These are phyloP conservation scores for Ramularia endophylla DNA, from an alignment of 2,329 filamentous ascomycete genomes.

Conservation along the genomic window DNA sequence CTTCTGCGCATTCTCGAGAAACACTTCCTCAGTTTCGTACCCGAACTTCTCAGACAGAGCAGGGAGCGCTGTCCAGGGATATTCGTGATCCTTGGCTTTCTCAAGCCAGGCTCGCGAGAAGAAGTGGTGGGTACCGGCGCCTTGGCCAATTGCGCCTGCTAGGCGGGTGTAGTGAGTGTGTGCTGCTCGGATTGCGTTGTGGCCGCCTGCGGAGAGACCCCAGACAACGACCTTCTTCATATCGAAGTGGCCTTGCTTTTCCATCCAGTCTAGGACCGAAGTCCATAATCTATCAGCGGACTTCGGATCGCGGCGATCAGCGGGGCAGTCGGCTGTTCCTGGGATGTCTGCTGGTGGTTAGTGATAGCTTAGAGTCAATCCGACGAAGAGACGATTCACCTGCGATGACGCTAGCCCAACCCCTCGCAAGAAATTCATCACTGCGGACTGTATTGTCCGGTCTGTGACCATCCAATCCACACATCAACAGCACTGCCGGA, in stretches of 20 bases:
- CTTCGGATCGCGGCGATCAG: slow-evolving; percentile 54
- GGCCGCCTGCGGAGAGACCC: slow-evolving; percentile 61
- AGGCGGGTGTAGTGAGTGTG: slow-evolving; percentile 57
- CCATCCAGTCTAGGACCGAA: slow-evolving; percentile 58
- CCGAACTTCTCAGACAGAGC: slow-evolving; percentile 58
- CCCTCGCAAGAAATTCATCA: slow-evolving; percentile 56
- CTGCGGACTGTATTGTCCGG: slow-evolving; percentile 57
- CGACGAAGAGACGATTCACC: slow-evolving; percentile 39
- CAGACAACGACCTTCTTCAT: slow-evolving; percentile 54
- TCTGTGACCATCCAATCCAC: slow-evolving; percentile 57
- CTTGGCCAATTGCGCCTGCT: slow-evolving; percentile 55
- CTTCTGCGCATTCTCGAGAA: slow-evolving; percentile 49
- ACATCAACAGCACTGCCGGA: slow-evolving; percentile 53
- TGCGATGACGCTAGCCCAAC: slow-evolving; percentile 57
- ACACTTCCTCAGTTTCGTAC: slow-evolving; percentile 51
- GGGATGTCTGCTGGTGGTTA: slow-evolving; percentile 48
- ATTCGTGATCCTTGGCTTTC: slow-evolving; percentile 59
- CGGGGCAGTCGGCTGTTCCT: slow-evolving; percentile 62
- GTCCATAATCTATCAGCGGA: slow-evolving; percentile 58
- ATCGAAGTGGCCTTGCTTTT: slow-evolving; percentile 47
- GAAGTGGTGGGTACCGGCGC: slow-evolving; percentile 58
- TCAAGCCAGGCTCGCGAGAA: slow-evolving; percentile 55
- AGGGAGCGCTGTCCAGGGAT: slow-evolving; percentile 32
- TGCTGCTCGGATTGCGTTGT: slow-evolving; percentile 60
- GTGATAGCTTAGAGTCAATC: neutral